Base-by-base conservation (phyloP, 148 eudicot species). In the Rhododendron henanense region DNA sequence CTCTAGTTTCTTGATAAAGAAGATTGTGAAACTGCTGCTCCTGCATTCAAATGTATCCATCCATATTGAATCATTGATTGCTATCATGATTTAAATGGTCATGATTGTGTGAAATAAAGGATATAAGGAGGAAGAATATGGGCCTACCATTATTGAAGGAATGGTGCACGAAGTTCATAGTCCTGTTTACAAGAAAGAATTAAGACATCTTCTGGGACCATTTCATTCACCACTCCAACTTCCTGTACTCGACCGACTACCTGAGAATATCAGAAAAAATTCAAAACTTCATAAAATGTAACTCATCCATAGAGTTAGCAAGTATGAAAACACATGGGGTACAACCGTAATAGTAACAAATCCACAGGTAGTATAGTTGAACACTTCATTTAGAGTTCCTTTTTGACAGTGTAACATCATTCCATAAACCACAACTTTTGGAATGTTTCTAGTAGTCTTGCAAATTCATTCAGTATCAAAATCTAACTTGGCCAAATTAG, bases 151-250 rank as follows among this genome's bases (percentile, higher is more conserved):
- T 84, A 63, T 57, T 90, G 85, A 39, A 93, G 90, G 82, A 91
- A 90, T 35, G 93, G 94, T 67, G 81, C 79, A 86, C 97, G 93
- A 65, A 39, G n/a, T 23, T 84, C 90, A 85, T 89, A 88, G 90
- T 93, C 95, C 86, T 94, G 88, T 86, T 93, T 91, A 88, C 90
- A 90, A 21, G 97, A 93, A 77, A 94, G 89, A 59, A 94, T 87
- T 73, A 94, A 79, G 79, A 91, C 18, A 83, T 92, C 89, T 45
- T 88, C 89, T 82, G 53, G 78, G 44, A 85, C 81, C 71, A 45
- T 77, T 37, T 85, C 45, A 75, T 88, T 88, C 83, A 59, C 82
- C 74, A 23, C 55, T 69, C 53, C 73, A 75, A 82, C 55, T 45
- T 76, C 83, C 69, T 47, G 76, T 82, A 88, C 41, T 35, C 37